Conservation (phyloP, 805 yeast species). For the Pichia phayaonensis region DNA sequence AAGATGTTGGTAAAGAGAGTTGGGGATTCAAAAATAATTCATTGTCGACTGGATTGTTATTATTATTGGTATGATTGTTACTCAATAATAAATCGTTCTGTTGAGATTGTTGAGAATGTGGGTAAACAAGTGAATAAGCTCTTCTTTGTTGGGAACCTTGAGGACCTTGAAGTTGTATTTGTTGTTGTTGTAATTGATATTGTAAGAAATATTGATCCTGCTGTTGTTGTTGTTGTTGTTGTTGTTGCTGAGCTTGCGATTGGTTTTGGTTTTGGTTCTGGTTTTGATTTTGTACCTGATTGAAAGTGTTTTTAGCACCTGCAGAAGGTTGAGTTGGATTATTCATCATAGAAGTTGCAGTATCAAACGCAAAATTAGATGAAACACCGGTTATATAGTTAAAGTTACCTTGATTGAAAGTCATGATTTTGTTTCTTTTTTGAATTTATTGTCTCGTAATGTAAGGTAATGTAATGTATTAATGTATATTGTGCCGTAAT, state of each 20-base stretch:
- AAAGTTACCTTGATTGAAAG: constrained; percentile 2
- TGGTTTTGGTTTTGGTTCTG: background rate
- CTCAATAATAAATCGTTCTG: background rate
- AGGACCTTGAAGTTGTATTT: background rate
- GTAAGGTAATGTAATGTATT: background rate
- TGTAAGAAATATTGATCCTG: background rate
- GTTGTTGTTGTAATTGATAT: constrained; percentile 5
- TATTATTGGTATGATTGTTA: background rate
- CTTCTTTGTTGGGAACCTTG: background rate
- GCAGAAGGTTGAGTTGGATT: background rate
- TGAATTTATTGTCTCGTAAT: background rate
- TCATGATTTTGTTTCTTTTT: background rate
- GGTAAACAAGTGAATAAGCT: background rate
- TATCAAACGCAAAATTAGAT: constrained; percentile 2
- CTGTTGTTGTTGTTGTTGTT: constrained; percentile 7
- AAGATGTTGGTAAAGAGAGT: constrained; percentile 2
- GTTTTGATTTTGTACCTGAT: background rate
- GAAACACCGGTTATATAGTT: background rate
- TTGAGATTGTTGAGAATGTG: background rate
- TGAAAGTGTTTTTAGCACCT: background rate
- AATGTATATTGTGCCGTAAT: too few species aligned
- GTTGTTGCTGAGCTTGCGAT: constrained; percentile 9
- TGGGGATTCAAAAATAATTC: constrained; percentile 15
- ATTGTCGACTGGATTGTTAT: constrained; percentile 7
- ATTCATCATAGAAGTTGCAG: constrained; percentile 7